Evolutionary conservation across 805 yeast genomes (phyloP), one percentile per base, ranked within the genome.

Genomic region (Wickerhamomyces bisporus): DNA sequence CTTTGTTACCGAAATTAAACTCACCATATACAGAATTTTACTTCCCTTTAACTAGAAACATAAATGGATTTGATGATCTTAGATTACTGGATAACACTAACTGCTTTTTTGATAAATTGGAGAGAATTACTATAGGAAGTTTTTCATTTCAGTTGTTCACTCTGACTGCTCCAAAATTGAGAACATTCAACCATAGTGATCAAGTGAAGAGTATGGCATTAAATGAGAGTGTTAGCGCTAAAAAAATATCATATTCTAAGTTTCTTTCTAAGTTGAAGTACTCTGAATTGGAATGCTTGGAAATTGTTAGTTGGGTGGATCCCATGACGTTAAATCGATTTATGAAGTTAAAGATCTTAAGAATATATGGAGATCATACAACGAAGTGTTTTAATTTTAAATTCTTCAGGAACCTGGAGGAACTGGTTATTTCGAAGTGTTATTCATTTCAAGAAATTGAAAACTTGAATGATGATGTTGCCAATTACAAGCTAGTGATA

Each of bases 61-160:
- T 50, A 20, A 42, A 43, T 20, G 51, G 44, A 3, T 50, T 40
- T 30, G 51, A 50, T 30, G 55, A 50, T 21, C 26, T 50, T 4
- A 32, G 55, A 28, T 15, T 47, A n/a, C 18, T 50, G n/a, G 54
- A 50, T 19, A 48, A 50, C 31, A 48, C 53, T 5, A 34, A 44
- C 6, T 50, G 55, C 19, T 44, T 43, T 31, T 46, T 50, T 34
- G 38, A 39, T 18, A 34, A 35, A 14, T 26, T 50, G 7, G 33
- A 39, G 19, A 27, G 42, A 19, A 21, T 48, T 19, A 48, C 53
- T 1, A 45, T 50, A 6, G 55, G 55, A 1, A 46, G 51, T 6
- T 37, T 38, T 5, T 40, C 52, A 4, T 50, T 50, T 32, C 55
- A 50, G 27, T 31, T 47, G 33, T 50, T 50, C 27, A 36, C 40